Base-by-base conservation (phyloP, 495 filamentous ascomycete genomes). In the Hamigera avellanea region DNA sequence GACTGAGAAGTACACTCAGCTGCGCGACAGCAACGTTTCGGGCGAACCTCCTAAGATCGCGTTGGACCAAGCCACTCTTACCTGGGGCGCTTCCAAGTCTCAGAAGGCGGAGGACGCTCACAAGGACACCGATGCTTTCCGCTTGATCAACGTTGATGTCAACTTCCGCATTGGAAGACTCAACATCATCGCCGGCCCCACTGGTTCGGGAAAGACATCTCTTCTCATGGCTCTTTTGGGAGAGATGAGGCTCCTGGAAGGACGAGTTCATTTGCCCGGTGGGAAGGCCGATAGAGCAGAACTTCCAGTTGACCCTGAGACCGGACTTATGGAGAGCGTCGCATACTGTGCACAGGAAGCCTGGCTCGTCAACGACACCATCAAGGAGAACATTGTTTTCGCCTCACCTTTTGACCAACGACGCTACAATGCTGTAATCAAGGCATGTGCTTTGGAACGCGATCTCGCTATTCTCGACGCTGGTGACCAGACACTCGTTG, bases 281-380 rank as follows among this genome's bases (percentile, higher is more conserved):
- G 62, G 60, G 12, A 80, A 75, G 27, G 69, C 73, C 14, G 88
- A 83, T 53, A 76, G 89, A 39, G 81, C 93, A 44, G 85, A 94
- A 36, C 70, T 95, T 9, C 77, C 69, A 8, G 70, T 78, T 10
- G 80, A 96, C 56, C 78, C 85, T 10, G 80, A 83, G 35, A 95
- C 89, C 15, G 83, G 83, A 3, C 68, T 96, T 28, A 82, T 85
- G 8, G 87, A 99, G 47, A 93, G 80, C 33, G 78, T 94, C 39
- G 93, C 93, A 7, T 99, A 95, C 56, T 95, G 93, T 51, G 89
- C 93, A 15, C 93, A 99, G 54, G 85, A 94, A 59, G 88, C 93
- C 9, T 99, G 93, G 93, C 72, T 99, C 27, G 83, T 95, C 34
- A 99, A 99, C 48, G 88, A 79, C 32, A 95, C 82, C 9, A 91